Evolutionary conservation across 2,329 filamentous ascomycete species (phyloP).

Genomic region (Cercospora sp.): DNA sequence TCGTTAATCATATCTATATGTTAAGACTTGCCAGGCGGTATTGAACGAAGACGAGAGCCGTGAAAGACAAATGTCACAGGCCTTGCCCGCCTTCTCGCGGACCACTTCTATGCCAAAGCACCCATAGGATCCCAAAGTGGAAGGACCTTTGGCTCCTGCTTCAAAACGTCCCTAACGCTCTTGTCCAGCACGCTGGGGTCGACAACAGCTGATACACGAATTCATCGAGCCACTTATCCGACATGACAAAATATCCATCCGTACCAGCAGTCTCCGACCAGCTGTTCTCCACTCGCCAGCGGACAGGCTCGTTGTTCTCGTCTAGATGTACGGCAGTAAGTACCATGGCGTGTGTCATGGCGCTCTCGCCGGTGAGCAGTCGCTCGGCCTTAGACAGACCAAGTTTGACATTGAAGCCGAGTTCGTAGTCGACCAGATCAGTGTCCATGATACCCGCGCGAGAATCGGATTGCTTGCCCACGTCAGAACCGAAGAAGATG

Average conservation of each 20-base stretch:
- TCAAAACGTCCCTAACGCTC: slow-evolving; percentile 69
- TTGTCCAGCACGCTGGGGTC: slow-evolving; percentile 63
- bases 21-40: neutral
- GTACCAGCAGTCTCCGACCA: slow-evolving; percentile 71
- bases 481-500: slow-evolving; percentile 86
- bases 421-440: slow-evolving; percentile 72
- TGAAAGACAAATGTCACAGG: neutral
- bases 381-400: slow-evolving; percentile 75
- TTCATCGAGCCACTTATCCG: slow-evolving; percentile 63
- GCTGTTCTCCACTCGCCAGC: slow-evolving; percentile 86
- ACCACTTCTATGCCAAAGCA: slow-evolving; percentile 38
- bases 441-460: slow-evolving; percentile 76
- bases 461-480: slow-evolving; percentile 76
- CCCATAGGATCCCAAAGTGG: slow-evolving; percentile 54
- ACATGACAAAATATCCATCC: slow-evolving; percentile 89
- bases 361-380: slow-evolving; percentile 70
- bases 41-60: neutral
- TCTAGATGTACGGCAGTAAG: slow-evolving; percentile 82
- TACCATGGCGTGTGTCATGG: slow-evolving; percentile 94
- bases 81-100: no score
- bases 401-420: slow-evolving; percentile 77
- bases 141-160: slow-evolving; percentile 68
- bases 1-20: neutral
- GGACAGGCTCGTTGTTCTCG: slow-evolving; percentile 60
- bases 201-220: slow-evolving; percentile 86